These are phyloP conservation scores for Phytophthora cryptogea DNA, from an alignment of 352 stramenopile species.

Conservation along the genomic window DNA sequence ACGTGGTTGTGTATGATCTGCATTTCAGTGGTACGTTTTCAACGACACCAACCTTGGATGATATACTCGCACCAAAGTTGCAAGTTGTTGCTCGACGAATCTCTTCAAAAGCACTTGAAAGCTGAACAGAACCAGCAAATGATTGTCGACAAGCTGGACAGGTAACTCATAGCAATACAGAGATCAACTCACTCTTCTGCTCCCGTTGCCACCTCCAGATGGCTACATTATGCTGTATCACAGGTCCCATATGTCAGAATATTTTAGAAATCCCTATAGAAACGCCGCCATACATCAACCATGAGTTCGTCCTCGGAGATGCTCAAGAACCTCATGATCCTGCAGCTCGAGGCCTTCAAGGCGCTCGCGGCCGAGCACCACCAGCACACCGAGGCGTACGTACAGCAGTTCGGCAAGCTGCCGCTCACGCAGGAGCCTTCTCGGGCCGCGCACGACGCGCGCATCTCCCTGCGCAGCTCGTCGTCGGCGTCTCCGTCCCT, in stretches of 20 bases:
- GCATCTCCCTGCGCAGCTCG: conserved; percentile 40
- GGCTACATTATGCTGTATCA: not conserved
- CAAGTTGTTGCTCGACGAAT: no score
- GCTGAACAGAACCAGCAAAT: no score
- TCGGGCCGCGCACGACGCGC: conserved; percentile 16
- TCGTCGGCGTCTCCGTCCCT: conserved; percentile 23
- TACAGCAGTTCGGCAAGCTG: conserved; percentile 56
- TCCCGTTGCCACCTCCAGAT: no score
- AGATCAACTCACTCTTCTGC: no score
- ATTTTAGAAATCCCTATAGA: not conserved
- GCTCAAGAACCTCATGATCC: conserved; percentile 62
- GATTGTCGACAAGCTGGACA: no score
- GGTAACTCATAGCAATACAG: no score
- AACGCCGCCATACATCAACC: not conserved
- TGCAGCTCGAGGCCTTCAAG: conserved; percentile 57
- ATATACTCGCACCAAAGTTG: no score
- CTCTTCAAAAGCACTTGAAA: no score
- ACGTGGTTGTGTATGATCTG: no score
- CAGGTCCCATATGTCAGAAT: not conserved
- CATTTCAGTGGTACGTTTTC: no score
- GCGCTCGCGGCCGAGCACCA: conserved; percentile 57
- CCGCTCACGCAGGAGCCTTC: conserved; percentile 44
- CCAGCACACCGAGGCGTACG: conserved; percentile 68
- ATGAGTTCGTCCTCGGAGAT: conserved; percentile 30
- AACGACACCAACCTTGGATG: no score